Conservation (phyloP, 140 eudicot genomes). For the Senecio squalidus region DNA sequence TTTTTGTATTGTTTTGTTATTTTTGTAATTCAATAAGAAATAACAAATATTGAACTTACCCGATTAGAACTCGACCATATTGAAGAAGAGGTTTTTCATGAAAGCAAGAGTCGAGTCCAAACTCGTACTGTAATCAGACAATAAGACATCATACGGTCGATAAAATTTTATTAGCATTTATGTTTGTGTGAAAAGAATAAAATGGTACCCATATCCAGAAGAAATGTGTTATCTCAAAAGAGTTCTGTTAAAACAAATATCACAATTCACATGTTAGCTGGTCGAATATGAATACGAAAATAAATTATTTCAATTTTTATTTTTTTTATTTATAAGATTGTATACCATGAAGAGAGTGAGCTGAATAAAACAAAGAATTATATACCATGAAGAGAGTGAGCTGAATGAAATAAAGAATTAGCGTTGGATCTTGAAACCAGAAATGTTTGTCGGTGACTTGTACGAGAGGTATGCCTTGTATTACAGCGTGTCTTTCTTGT, state of each 20-base stretch:
- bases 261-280: slow-evolving; percentile 9
- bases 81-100: slow-evolving; percentile 35
- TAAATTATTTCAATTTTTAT: neutral
- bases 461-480: slow-evolving; percentile 62
- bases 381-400: slow-evolving; percentile 52
- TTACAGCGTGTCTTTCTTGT: slow-evolving; percentile 47
- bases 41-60: slow-evolving; percentile 23
- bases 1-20: neutral
- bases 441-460: slow-evolving; percentile 52
- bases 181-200: neutral
- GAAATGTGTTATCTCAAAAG: slow-evolving; percentile 89
- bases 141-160: neutral
- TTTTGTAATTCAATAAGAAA: neutral
- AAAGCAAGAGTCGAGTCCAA: slow-evolving; percentile 76
- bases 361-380: slow-evolving; percentile 55
- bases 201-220: slow-evolving; percentile 77
- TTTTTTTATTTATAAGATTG: neutral
- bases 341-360: slow-evolving; percentile 52
- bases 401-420: slow-evolving; percentile 51
- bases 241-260: slow-evolving; percentile 60
- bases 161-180: neutral
- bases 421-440: slow-evolving; percentile 52
- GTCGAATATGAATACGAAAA: neutral
- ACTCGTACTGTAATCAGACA: slow-evolving; percentile 70
- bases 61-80: slow-evolving; percentile 22